Base-by-base conservation (phyloP, 1,284 basidiomycete species). In the Naganishia sp. region DNA sequence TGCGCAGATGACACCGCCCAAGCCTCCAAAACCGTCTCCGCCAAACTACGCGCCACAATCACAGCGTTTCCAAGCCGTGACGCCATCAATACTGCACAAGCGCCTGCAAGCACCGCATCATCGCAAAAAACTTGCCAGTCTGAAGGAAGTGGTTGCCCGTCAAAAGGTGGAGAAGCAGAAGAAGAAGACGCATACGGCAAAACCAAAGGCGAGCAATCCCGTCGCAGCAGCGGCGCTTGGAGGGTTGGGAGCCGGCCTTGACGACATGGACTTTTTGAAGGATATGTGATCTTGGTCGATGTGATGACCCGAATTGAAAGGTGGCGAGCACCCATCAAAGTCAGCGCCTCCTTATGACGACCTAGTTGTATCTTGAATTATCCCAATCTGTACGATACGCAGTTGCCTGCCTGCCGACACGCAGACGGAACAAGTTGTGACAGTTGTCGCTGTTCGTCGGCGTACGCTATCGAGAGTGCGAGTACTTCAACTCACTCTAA, bases 111-210 rank as follows among this genome's bases (percentile, higher is more conserved):
- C 48, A 52, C 57, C 57, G n/a, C 57, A 61, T 43, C 57, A 61
- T 28, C 57, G 57, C 46, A 61, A 61, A 16, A 61, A 61, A 21
- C 48, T 61, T 42, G 57, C 57, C 33, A 61, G 57, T 61, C 48
- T 61, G 31, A 61, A 61, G 21, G 57, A 61, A 42, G 57, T 61
- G 33, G 57, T 61, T 1, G 45, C 57, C 7, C 46, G 57, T 28
- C 57, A 61, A 23, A 61, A 61, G 48, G 48, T 61, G 16, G 57
- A 61, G 25, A 61, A 61, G 23, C 46, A 61, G 33, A 61, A 61
- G 48, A 61, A 61, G 57, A 61, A 61, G 48, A 61, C 57, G 33
- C 48, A 50, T 18, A 43, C 57, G 48, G 36, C 21, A 15, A 61
- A 61, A 36, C 46, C 49, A 6, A 11, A n/a, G 18, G 50, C 49